A percentile compares a stretch with the other conserved stretches of the same genome.
Conservation (phyloP, 345 rosid species). For the Anastatica hierochuntica region DNA sequence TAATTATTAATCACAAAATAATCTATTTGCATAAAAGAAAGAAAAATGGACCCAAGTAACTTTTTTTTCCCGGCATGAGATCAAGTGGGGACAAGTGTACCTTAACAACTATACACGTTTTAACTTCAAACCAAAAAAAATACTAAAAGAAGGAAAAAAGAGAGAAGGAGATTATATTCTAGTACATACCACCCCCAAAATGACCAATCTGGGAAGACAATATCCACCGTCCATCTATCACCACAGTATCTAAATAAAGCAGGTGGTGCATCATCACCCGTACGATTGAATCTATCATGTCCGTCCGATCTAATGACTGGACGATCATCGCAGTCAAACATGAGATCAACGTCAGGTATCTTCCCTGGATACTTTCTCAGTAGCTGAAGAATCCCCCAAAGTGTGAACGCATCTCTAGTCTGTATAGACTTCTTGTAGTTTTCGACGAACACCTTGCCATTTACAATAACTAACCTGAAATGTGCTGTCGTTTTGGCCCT, state of each 20-base stretch:
- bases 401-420: slow-evolving; percentile 41
- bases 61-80: slow-evolving; percentile 19
- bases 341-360: slow-evolving; percentile 57
- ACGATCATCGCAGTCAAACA: slow-evolving; percentile 58
- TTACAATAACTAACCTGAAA: slow-evolving; percentile 41
- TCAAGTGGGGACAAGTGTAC: slow-evolving; percentile 23
- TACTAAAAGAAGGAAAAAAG: neutral
- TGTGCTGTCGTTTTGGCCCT: slow-evolving; percentile 38
- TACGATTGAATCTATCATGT: neutral
- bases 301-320: slow-evolving; percentile 31
- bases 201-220: slow-evolving; percentile 44
- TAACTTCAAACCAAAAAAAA: neutral
- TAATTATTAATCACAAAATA: neutral
- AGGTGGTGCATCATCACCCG: slow-evolving; percentile 26
- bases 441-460: slow-evolving; percentile 47
- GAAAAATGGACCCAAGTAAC: neutral
- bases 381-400: slow-evolving; percentile 65
- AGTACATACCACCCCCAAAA: slow-evolving; percentile 47
- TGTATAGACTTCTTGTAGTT: slow-evolving; percentile 42
- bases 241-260: slow-evolving; percentile 43
- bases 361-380: slow-evolving; percentile 52
- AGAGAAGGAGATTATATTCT: neutral
- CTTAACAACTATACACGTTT: slow-evolving; percentile 21
- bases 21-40: neutral
- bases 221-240: slow-evolving; percentile 27